Conservation (phyloP, 192 early-diverging fungal species). For the Entophlyctis luteolus region DNA sequence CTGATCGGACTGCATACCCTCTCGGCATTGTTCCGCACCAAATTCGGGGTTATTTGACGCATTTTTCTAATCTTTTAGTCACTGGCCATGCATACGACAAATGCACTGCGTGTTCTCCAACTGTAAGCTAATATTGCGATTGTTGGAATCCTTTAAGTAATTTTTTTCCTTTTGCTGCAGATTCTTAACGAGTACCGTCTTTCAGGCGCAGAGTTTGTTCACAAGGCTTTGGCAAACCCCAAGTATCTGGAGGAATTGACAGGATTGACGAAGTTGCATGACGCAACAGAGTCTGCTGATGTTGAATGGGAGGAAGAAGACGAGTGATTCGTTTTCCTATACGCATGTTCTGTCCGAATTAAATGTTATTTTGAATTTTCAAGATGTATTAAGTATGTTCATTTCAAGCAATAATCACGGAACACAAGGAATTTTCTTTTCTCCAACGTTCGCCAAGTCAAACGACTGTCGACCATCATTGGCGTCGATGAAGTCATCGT, state of each 20-base stretch:
- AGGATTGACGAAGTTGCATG: conserved; percentile 74
- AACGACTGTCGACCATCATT: too few relatives aligned
- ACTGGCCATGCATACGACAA: conserved; percentile 77
- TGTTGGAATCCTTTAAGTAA: not conserved
- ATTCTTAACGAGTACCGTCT: conserved; percentile 60
- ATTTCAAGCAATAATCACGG: too few relatives aligned
- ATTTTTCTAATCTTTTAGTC: conserved; percentile 81
- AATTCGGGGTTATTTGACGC: conserved; percentile 84
- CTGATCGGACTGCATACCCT: conserved; percentile 33
- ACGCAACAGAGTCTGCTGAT: conserved; percentile 70
- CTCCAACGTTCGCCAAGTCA: too few relatives aligned
- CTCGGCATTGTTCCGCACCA: conserved; percentile 89
- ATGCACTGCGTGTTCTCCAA: conserved; percentile 88
- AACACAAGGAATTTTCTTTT: too few relatives aligned
- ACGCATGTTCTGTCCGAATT: not conserved
- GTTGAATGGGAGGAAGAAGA: conserved; percentile 76
- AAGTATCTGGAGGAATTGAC: conserved; percentile 81
- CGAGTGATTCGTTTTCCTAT: not conserved
- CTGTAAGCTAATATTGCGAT: conserved; percentile 32
- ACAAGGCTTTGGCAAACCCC: conserved; percentile 67
- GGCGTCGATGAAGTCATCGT: too few relatives aligned
- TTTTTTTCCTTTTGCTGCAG: not conserved
- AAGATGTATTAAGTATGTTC: not conserved
- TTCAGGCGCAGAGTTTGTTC: conserved; percentile 71
- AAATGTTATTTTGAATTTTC: not conserved